Conservation (phyloP, 371 early-diverging fungal genomes). For the Mortierella sp. region DNA sequence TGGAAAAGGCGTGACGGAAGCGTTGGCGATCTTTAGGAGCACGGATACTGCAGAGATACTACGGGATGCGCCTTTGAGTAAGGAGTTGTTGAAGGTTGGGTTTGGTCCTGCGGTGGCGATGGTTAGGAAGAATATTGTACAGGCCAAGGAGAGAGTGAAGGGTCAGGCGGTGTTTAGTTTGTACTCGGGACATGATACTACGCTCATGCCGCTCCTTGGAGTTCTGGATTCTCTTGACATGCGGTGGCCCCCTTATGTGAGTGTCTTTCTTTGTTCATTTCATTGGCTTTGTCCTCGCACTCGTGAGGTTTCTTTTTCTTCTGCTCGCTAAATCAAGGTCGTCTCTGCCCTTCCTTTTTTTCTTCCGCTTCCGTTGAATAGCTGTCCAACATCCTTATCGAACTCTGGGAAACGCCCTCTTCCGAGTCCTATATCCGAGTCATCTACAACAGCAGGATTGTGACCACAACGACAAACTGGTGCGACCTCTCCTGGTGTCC, state of each 20-base stretch:
- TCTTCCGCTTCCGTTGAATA: not conserved
- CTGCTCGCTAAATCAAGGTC: not conserved
- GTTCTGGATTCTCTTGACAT: slow-evolving; percentile 60
- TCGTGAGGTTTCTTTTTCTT: not conserved
- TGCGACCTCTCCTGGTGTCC: slow-evolving; percentile 3
- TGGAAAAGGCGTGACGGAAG: not conserved
- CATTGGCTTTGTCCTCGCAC: not conserved
- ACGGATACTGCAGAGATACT: not conserved
- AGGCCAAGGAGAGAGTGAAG: not conserved
- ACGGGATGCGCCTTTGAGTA: not conserved
- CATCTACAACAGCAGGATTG: not conserved
- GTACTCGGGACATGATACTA: slow-evolving; percentile 72
- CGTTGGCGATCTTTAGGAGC: not conserved
- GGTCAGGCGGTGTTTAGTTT: slow-evolving; percentile 42
- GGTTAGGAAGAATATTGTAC: not conserved
- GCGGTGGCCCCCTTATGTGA: slow-evolving; percentile 73
- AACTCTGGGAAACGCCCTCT: not conserved
- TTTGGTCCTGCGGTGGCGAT: not conserved
- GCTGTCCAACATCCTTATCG: not conserved
- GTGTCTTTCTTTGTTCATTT: not conserved
- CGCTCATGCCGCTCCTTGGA: slow-evolving; percentile 63
- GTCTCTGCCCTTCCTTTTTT: not conserved
- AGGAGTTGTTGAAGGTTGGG: not conserved
- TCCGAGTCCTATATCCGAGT: not conserved
- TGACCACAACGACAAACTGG: not conserved